Conservation (phyloP, 352 stramenopile genomes). For the Phytophthora melonis region DNA sequence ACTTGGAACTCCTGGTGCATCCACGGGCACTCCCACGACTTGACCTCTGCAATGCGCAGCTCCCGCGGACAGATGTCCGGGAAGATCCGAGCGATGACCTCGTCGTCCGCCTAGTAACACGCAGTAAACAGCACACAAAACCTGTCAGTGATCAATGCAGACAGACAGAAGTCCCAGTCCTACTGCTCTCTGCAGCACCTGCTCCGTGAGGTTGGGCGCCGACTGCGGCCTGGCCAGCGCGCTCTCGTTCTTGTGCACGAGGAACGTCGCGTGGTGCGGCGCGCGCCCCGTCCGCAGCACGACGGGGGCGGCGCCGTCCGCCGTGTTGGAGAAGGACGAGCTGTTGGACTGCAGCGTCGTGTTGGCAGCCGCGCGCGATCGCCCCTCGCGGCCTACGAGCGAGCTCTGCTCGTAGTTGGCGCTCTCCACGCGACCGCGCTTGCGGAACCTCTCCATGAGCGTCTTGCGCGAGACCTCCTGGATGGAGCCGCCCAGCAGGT, state of each 20-base stretch:
- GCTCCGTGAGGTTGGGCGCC: conserved; percentile 33
- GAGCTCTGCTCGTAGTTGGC: conserved; percentile 49
- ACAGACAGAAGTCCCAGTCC: not conserved
- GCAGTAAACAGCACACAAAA: conserved; percentile 4
- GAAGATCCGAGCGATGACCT: conserved; percentile 77
- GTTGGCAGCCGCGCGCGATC: not conserved
- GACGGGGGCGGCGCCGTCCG: conserved; percentile 8
- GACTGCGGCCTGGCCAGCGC: conserved; percentile 26
- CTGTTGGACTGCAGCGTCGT: conserved; percentile 19
- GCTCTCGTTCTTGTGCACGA: conserved; percentile 19
- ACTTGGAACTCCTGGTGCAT: conserved; percentile 57
- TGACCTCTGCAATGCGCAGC: conserved; percentile 82
- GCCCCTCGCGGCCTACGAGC: not conserved
- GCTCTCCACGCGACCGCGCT: conserved; percentile 77
- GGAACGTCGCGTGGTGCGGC: conserved; percentile 30
- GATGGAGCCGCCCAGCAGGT: conserved; percentile 42
- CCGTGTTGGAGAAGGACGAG: conserved; percentile 35
- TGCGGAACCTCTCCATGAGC: conserved; percentile 61
- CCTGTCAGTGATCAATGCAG: conserved; percentile 2
- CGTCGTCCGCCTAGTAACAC: conserved; percentile 45
- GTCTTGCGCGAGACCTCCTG: conserved; percentile 42
- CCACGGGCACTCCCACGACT: conserved; percentile 82
- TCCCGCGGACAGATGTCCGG: conserved; percentile 83
- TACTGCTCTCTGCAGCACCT: conserved; percentile 25
- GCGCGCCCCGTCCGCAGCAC: conserved; percentile 10